phyloP scores from a whole-genome alignment of 495 filamentous ascomycete species.

The Tuber magnatum region DNA sequence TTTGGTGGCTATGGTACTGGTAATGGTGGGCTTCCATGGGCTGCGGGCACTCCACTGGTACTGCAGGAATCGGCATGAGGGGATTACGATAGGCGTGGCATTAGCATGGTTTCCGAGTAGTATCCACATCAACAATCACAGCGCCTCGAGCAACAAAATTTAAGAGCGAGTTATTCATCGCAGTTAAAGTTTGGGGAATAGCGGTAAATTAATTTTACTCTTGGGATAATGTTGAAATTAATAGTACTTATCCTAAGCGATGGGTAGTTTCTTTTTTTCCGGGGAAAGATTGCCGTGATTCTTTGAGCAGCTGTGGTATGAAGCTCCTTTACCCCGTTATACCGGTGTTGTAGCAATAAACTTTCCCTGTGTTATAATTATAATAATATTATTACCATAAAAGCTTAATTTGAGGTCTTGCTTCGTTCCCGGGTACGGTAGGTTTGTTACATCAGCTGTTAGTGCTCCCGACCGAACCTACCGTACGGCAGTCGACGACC shows the following conservation, averaged over 20 bases:
- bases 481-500: no score
- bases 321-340: no score
- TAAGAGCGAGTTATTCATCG: not conserved
- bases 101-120: no score
- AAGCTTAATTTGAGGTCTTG: not conserved
- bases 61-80: not conserved
- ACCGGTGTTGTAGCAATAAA: no score
- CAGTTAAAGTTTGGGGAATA: not conserved
- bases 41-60: no score
- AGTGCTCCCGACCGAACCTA: no score
- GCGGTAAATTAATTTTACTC: not conserved
- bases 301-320: no score
- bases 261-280: not conserved
- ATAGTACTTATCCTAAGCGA: not conserved
- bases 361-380: no score
- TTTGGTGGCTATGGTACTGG: not conserved
- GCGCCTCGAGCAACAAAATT: not conserved
- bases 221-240: not conserved
- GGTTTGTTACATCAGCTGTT: not conserved
- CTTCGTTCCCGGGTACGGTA: not conserved
- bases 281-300: not conserved
- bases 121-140: no score
- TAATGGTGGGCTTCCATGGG: not conserved
- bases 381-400: no score
- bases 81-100: not conserved